phyloP scores from a whole-genome alignment of 2,329 filamentous ascomycete genomes.

The Colletotrichum plurivorum region DNA sequence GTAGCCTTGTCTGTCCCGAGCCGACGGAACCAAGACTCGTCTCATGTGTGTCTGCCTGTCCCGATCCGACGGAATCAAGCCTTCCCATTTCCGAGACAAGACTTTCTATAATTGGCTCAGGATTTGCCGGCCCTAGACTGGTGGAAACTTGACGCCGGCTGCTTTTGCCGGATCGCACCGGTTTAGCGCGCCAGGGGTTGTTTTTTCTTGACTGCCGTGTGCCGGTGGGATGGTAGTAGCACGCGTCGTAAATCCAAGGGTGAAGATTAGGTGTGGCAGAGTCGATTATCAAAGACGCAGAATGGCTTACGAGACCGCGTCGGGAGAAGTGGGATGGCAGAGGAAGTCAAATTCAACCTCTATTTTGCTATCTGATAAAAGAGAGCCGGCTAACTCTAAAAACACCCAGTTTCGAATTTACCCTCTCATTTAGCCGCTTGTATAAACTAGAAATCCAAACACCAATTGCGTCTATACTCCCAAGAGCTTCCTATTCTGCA shows the following conservation, averaged over 20 bases:
- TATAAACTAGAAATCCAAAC: not conserved
- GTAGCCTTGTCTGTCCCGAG: not conserved
- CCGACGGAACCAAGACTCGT: too few species aligned
- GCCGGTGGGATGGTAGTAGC: conserved; percentile 30
- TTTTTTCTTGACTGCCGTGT: not conserved
- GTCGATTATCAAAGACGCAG: conserved; percentile 2
- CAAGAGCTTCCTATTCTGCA: too few species aligned
- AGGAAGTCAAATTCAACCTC: not conserved
- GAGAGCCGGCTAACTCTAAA: too few species aligned
- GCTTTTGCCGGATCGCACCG: too few species aligned
- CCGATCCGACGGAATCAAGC: too few species aligned
- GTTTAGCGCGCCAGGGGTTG: too few species aligned
- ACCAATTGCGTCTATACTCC: too few species aligned
- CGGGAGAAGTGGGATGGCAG: not conserved
- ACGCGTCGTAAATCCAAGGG: not conserved
- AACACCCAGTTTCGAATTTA: not conserved
- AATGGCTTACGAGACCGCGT: not conserved
- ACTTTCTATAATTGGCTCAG: not conserved
- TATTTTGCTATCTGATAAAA: too few species aligned
- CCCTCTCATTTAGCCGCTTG: not conserved
- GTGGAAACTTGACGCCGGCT: too few species aligned
- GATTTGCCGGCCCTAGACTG: not conserved
- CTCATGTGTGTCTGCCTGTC: too few species aligned
- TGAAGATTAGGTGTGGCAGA: not conserved
- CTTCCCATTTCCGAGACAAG: not conserved